Percentiles rank a stretch among this genome's conserved stretches.
Evolutionary conservation across 176 grass and related monocot species (phyloP).

Genomic region (Rhynchospora pubera): DNA sequence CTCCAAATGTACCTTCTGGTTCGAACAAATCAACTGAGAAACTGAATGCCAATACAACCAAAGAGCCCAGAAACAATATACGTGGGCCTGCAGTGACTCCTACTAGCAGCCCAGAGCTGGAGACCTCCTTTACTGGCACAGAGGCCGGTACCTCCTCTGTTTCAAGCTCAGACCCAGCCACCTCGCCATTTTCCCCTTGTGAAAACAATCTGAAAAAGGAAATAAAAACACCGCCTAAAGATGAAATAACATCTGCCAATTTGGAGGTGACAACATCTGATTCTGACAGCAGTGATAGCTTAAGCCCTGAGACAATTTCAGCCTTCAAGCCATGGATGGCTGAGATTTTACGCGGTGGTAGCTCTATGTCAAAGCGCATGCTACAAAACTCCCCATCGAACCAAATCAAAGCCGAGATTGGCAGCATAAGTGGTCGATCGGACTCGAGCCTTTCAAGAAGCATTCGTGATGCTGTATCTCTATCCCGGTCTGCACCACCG

Average conservation of each 20-base stretch:
- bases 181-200: conserved; percentile 67
- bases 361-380: conserved; percentile 30
- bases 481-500: conserved; percentile 64
- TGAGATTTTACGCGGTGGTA: conserved; percentile 51
- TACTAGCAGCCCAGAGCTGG: conserved; percentile 75
- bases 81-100: conserved; percentile 86
- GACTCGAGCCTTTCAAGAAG: conserved; percentile 80
- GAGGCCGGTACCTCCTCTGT: conserved; percentile 89
- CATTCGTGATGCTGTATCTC: conserved; percentile 83
- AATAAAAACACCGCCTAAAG: conserved; percentile 29
- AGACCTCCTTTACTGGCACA: conserved; percentile 72
- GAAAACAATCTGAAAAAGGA: conserved; percentile 75
- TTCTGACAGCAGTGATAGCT: conserved; percentile 58
- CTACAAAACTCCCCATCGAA: conserved; percentile 60
- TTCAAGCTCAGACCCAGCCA: conserved; percentile 91
- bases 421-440: conserved; percentile 51
- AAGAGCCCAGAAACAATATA: conserved; percentile 47
- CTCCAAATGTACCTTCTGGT: conserved; percentile 23
- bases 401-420: conserved; percentile 55
- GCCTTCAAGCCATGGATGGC: conserved; percentile 78
- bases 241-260: conserved; percentile 26
- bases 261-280: conserved; percentile 60
- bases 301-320: conserved; percentile 53
- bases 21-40: conserved; percentile 34
- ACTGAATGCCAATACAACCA: conserved; percentile 24